These are phyloP conservation scores for Termitomyces sp. DNA, from an alignment of 768 basidiomycete species.

Conservation along the genomic window DNA sequence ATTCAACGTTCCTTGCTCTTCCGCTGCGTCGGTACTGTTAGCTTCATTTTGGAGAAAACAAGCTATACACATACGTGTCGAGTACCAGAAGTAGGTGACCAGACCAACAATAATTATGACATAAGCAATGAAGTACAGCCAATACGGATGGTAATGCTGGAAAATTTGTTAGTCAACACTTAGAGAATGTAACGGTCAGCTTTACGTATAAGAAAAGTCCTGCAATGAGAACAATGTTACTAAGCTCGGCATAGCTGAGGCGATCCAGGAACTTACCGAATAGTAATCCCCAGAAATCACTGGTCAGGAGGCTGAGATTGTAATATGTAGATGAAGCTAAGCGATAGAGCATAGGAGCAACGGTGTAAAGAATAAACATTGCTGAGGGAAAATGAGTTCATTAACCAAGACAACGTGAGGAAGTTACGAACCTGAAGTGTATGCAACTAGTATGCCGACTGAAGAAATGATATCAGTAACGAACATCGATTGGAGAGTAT, in stretches of 20 bases:
- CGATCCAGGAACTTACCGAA: conserved; percentile 42
- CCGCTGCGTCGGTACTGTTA: conserved; percentile 12
- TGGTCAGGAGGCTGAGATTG: conserved; percentile 80
- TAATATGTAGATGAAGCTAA: conserved; percentile 82
- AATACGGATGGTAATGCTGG: conserved; percentile 78
- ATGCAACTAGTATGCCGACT: conserved; percentile 42
- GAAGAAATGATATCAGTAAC: background rate
- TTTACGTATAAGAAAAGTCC: conserved; percentile 47
- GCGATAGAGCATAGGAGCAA: conserved; percentile 81
- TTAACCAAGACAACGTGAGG: background rate
- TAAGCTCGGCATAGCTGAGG: background rate
- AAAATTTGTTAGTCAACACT: background rate
- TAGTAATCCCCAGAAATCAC: conserved; percentile 83
- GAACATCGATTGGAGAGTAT: background rate
- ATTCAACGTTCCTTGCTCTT: conserved; percentile 18
- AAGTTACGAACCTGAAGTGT: conserved; percentile 26
- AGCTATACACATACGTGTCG: conserved; percentile 56
- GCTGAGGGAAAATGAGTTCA: conserved; percentile 31
- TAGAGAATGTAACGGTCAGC: background rate
- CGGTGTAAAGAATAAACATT: conserved; percentile 81
- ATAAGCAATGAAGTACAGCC: conserved; percentile 86
- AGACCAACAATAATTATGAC: conserved; percentile 65
- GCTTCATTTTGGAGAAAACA: background rate
- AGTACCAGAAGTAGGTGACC: conserved; percentile 82
- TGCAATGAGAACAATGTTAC: conserved; percentile 12